phyloP scores from a whole-genome alignment of 805 yeast genomes.

The Torulaspora quercuum region DNA sequence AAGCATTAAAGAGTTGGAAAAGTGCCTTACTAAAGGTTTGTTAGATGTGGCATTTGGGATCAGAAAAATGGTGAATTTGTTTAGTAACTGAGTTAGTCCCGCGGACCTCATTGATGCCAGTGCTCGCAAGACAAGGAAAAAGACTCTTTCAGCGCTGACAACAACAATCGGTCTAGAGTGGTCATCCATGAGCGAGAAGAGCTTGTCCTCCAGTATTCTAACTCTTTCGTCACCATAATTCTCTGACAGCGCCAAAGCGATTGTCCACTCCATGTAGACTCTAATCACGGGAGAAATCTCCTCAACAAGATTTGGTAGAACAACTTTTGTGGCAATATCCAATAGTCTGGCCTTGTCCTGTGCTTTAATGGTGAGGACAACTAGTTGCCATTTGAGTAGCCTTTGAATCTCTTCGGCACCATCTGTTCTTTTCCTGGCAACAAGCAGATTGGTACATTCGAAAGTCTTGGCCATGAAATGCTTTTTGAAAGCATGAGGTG shows the following conservation, averaged over 20 bases:
- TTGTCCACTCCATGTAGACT: constrained; percentile 74
- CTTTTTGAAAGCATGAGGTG: constrained; percentile 23
- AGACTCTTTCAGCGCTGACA: constrained; percentile 63
- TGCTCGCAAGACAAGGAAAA: constrained; percentile 51
- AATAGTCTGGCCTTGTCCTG: constrained; percentile 29
- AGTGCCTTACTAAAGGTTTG: constrained; percentile 79
- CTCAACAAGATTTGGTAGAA: constrained; percentile 42
- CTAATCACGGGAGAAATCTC: constrained; percentile 82
- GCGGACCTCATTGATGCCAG: constrained; percentile 33
- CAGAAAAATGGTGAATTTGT: constrained; percentile 47
- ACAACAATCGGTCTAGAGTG: constrained; percentile 42
- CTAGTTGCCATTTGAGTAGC: constrained; percentile 51
- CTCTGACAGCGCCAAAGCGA: constrained; percentile 38
- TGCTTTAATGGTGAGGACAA: constrained; percentile 44
- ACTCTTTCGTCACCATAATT: constrained; percentile 16
- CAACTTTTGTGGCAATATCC: constrained; percentile 25
- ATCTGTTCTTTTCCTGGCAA: constrained; percentile 55
- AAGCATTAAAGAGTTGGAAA: constrained; percentile 69
- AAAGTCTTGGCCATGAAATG: constrained; percentile 24
- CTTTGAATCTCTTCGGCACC: constrained; percentile 68
- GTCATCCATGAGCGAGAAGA: constrained; percentile 35
- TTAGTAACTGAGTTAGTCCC: constrained; percentile 32
- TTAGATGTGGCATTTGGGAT: constrained; percentile 77
- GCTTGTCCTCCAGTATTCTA: constrained; percentile 19
- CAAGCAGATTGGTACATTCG: constrained; percentile 43